phyloP scores from a whole-genome alignment of 2,329 filamentous ascomycete species.

The Exophiala lecanii-corni region DNA sequence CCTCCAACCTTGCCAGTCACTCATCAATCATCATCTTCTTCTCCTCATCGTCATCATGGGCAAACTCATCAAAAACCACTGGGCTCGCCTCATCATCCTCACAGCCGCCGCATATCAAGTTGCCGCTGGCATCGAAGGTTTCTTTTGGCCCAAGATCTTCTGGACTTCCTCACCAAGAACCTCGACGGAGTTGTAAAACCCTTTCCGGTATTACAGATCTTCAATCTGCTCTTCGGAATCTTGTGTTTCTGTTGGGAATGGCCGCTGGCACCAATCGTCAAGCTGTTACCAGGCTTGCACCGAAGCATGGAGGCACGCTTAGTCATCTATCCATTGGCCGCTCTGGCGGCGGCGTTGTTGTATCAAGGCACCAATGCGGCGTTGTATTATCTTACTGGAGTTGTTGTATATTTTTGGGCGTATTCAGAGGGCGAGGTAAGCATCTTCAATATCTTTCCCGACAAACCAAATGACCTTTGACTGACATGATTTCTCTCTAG shows the following conservation, averaged over 20 bases:
- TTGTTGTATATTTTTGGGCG: conserved; percentile 90
- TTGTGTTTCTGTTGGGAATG: conserved; percentile 83
- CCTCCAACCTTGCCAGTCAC: conserved; percentile 3
- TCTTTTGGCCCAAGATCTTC: conserved; percentile 99
- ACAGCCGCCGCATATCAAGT: conserved; percentile 82
- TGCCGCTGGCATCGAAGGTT: conserved; percentile 73
- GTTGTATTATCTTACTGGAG: conserved; percentile 83
- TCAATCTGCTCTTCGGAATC: conserved; percentile 81
- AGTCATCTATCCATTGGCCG: conserved; percentile 72
- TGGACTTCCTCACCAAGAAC: conserved; percentile 91
- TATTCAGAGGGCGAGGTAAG: conserved; percentile 95
- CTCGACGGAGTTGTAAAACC: conserved; percentile 83
- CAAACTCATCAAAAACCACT: conserved; percentile 99
- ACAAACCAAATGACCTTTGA: conserved; percentile 10
- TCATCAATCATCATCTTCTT: conserved; percentile 1
- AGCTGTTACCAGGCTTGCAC: conserved; percentile 70
- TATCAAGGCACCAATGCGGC: conserved; percentile 93
- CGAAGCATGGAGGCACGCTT: conserved; percentile 83
- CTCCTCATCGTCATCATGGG: conserved; percentile 60
- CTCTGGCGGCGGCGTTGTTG: conserved; percentile 68
- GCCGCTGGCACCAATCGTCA: conserved; percentile 60
- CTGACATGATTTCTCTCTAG: conserved; percentile 36
- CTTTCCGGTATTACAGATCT: conserved; percentile 78
- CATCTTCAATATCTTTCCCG: conserved; percentile 25
- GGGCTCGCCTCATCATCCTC: conserved; percentile 89